Base-by-base conservation (phyloP, 352 stramenopile genomes). In the Phytophthora pseudosyringae region DNA sequence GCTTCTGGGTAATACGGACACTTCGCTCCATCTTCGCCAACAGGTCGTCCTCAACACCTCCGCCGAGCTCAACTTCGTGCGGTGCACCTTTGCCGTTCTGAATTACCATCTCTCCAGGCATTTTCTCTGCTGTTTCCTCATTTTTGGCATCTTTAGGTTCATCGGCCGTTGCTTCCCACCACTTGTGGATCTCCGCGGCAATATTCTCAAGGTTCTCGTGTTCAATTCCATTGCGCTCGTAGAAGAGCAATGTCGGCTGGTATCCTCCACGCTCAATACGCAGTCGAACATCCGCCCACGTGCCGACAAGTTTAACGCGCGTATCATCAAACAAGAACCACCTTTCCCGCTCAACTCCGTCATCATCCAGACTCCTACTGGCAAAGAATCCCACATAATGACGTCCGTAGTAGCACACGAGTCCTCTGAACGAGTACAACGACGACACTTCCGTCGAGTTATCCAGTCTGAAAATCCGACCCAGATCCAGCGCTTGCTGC, bases 271-370 rank as follows among this genome's bases (percentile, higher is more conserved):
- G 81, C 32, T 93, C 87, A n/a, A 95, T 71, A 15, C 84, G 83
- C 7, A 75, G 70, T 12, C 83, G 78, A 21, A 93, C 87, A 36
- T 95, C 84, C 1, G 73, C 73, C 87, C 87, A 95, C 32, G 73
- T 75, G 3, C 87, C 87, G 6, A 95, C 74, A 46, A 73, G 80
- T 71, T 90, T 91, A 10, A 95, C 87, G 5, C 83, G 83, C 45
- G 83, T 92, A 61, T 95, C 87, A 61, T 95, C 87, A 74, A 95
- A 95, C 21, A 95, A 71, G 47, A 88, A 93, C 87, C 84, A 95
- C 2, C 70, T 67, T 52, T 93, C 82, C 2, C 73, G 35, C 11
- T 78, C 74, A 5, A 80, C 67, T 29, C 77, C 82, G 35, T 90
- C 69, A 1, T 76, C 66, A 44, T 83, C 75, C 9, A 84, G 46